phyloP scores from a whole-genome alignment of 1,284 basidiomycete species.

The Irpex rosettiformis region DNA sequence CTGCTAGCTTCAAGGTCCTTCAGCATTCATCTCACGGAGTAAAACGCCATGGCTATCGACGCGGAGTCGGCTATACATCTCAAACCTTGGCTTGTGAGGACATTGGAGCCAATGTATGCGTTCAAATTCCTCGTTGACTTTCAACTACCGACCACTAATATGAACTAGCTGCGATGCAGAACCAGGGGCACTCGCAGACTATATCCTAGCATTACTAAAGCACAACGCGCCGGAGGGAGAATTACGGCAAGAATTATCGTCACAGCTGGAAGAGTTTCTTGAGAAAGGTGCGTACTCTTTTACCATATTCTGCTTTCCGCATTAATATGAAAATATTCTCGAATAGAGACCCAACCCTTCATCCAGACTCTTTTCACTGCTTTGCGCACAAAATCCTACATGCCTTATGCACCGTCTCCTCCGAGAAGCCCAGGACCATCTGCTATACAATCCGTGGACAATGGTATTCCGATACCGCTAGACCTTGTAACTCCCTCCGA shows the following conservation, averaged over 20 bases:
- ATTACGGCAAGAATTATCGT: conserved; percentile 73
- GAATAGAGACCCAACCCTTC: conserved; percentile 69
- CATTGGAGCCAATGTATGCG: conserved; percentile 81
- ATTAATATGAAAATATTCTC: conserved; percentile 6
- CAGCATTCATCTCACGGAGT: conserved; percentile 1
- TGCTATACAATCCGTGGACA: conserved; percentile 41
- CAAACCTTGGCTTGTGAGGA: conserved; percentile 80
- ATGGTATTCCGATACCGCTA: conserved; percentile 75
- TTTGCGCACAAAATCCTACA: conserved; percentile 77
- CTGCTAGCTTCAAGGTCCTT: conserved; percentile 5
- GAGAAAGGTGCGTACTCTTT: conserved; percentile 65
- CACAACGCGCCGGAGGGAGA: conserved; percentile 85
- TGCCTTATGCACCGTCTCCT: conserved; percentile 53
- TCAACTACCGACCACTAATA: conserved; percentile 11
- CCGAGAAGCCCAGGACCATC: conserved; percentile 27
- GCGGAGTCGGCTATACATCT: conserved; percentile 57
- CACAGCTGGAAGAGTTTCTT: conserved; percentile 88
- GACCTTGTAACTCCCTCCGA: conserved; percentile 53
- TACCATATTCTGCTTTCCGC: neutral
- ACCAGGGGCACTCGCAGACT: conserved; percentile 90
- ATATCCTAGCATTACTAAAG: conserved; percentile 91
- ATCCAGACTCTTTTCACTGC: conserved; percentile 83
- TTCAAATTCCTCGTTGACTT: conserved; percentile 11
- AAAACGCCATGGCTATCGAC: conserved; percentile 58
- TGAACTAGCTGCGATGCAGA: conserved; percentile 88